Conservation (phyloP, 2,329 filamentous ascomycete species). For the Dothidotthia symphoricarpi region DNA sequence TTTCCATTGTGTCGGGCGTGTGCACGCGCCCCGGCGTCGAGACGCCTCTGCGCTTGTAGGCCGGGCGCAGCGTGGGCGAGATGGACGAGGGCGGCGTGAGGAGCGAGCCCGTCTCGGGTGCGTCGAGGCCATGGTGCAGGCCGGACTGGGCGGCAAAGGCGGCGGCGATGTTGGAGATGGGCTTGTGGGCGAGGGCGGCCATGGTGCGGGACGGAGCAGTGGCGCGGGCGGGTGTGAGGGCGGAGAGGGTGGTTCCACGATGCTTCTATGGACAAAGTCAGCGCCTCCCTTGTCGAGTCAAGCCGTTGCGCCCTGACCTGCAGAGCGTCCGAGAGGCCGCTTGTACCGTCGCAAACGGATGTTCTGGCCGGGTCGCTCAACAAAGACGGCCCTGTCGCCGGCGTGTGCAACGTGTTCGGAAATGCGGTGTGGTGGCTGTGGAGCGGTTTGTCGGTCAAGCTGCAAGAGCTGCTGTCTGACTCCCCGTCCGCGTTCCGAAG, state of each 20-base stretch:
- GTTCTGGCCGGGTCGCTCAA: too few species aligned
- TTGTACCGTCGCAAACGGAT: too few species aligned
- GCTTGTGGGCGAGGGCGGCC: constrained; percentile 38
- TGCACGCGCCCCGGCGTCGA: constrained; percentile 48
- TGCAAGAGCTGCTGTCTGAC: constrained; percentile 25
- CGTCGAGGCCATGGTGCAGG: constrained; percentile 30
- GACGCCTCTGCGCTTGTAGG: constrained; percentile 68
- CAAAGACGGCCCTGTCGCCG: too few species aligned
- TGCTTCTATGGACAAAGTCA: too few species aligned
- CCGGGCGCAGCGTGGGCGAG: constrained; percentile 73
- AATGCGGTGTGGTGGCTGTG: too few species aligned
- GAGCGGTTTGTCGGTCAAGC: too few species aligned
- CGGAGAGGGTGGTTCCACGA: too few species aligned
- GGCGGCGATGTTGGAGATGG: constrained; percentile 44
- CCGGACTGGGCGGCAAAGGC: constrained; percentile 39
- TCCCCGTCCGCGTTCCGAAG: constrained; percentile 22
- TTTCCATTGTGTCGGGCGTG: constrained; percentile 66
- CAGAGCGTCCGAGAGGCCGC: too few species aligned
- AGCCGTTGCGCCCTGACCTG: too few species aligned
- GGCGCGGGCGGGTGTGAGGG: constrained; percentile 2
- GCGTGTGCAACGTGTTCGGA: too few species aligned
- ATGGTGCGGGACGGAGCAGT: constrained; percentile 23
- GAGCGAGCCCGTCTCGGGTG: constrained; percentile 51
- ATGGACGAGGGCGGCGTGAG: constrained; percentile 95
- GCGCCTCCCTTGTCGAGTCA: too few species aligned